phyloP scores from a whole-genome alignment of 768 basidiomycete genomes.

The Strobilomyces dryophilus region DNA sequence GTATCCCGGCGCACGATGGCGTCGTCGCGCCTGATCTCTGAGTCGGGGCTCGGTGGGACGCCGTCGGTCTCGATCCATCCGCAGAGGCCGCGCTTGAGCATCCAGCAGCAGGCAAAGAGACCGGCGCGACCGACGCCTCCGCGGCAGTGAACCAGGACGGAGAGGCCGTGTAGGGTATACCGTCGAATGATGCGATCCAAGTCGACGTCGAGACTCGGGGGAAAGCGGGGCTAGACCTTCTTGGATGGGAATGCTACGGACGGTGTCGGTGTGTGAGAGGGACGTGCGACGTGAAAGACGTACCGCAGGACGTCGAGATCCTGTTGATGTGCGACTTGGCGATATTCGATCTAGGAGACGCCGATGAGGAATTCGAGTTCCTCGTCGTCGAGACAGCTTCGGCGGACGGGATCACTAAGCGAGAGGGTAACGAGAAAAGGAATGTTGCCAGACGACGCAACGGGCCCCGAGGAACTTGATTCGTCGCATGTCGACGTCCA shows the following conservation, averaged over 20 bases:
- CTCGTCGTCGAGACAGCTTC: constrained; percentile 78
- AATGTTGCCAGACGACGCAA: constrained; percentile 72
- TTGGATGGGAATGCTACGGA: constrained; percentile 73
- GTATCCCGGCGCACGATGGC: constrained; percentile 39
- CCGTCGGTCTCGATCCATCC: constrained; percentile 49
- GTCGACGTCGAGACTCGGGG: constrained; percentile 58
- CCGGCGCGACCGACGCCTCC: constrained; percentile 95
- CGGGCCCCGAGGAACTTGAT: constrained; percentile 71
- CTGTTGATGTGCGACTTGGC: constrained; percentile 49
- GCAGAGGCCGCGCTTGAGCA: constrained; percentile 86
- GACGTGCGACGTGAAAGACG: constrained; percentile 2
- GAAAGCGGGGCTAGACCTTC: constrained; percentile 81
- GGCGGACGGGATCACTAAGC: neutral
- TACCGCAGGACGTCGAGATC: constrained; percentile 82
- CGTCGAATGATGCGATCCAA: constrained; percentile 59
- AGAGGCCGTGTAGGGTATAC: constrained; percentile 70
- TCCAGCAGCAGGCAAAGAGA: constrained; percentile 88
- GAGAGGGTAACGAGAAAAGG: neutral
- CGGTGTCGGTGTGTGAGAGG: neutral
- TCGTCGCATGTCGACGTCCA: constrained; percentile 70
- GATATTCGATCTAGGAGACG: constrained; percentile 81
- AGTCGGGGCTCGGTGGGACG: constrained; percentile 1
- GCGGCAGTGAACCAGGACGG: constrained; percentile 84
- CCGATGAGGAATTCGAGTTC: constrained; percentile 79
- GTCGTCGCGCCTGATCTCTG: constrained; percentile 2